Conservation (phyloP, 2,329 filamentous ascomycete species). For the Trichoderma sp. region DNA sequence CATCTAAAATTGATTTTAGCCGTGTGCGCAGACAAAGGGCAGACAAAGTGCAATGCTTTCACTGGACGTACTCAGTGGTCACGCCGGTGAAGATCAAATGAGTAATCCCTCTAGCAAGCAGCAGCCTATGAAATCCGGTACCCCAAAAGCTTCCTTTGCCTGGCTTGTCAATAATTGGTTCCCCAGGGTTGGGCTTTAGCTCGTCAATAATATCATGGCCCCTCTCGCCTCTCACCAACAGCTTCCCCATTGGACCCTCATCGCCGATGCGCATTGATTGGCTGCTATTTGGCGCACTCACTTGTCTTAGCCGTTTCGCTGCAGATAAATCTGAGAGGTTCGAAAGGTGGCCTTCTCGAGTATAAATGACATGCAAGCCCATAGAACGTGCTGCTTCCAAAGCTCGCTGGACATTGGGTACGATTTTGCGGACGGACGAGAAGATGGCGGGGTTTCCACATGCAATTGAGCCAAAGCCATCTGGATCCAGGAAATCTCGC, state of each 20-base stretch:
- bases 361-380: neutral
- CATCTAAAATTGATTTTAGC: neutral
- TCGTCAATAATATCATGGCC: conserved; percentile 3
- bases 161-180: neutral
- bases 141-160: conserved; percentile 12
- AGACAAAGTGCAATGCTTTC: neutral
- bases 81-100: conserved; percentile 7
- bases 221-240: neutral
- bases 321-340: neutral
- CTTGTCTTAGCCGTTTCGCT: neutral
- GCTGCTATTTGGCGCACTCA: neutral
- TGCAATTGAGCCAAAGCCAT: neutral
- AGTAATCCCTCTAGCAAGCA: conserved; percentile 1
- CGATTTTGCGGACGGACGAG: neutral
- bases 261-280: neutral
- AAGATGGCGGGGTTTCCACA: neutral
- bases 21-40: too few species aligned
- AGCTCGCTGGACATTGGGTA: neutral
- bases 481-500: neutral
- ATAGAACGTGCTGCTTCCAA: neutral
- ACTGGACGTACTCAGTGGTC: neutral
- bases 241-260: neutral
- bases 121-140: neutral
- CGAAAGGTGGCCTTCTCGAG: neutral
- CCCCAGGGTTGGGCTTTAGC: neutral